phyloP scores from a whole-genome alignment of 441 rosid species.

The Brassica balearica region DNA sequence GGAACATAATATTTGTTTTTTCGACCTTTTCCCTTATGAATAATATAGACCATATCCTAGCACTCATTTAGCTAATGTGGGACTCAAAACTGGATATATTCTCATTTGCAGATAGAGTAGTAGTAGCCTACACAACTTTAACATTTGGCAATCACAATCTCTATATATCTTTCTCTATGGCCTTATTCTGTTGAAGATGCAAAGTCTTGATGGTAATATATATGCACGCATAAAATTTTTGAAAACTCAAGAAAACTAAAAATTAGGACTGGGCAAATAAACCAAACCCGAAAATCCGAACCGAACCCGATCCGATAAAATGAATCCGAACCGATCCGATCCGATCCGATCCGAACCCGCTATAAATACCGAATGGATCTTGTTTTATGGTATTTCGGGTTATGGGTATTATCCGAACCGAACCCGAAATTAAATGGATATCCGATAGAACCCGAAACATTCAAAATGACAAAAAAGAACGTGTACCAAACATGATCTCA shows the following conservation, averaged over 20 bases:
- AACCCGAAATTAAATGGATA: too few species aligned
- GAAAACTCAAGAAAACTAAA: background rate
- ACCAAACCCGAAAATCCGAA: too few species aligned
- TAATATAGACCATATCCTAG: constrained; percentile 36
- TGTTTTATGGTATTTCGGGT: too few species aligned
- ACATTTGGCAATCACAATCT: constrained; percentile 26
- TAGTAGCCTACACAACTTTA: constrained; percentile 27
- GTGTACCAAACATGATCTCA: too few species aligned
- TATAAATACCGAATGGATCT: too few species aligned
- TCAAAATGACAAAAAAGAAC: too few species aligned
- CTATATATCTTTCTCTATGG: constrained; percentile 1
- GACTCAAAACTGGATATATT: constrained; percentile 43
- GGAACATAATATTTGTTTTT: constrained; percentile 44
- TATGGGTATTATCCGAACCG: too few species aligned
- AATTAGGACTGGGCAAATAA: background rate
- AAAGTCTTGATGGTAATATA: constrained; percentile 7
- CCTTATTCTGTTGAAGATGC: constrained; percentile 8
- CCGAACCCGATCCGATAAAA: too few species aligned
- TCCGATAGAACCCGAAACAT: too few species aligned
- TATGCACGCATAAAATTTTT: background rate
- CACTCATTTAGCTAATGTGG: constrained; percentile 30
- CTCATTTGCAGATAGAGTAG: constrained; percentile 31
- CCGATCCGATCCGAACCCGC: too few species aligned
- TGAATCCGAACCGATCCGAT: too few species aligned
- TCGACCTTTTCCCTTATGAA: constrained; percentile 10